phyloP scores from a whole-genome alignment of 441 rosid genomes.

The Bocquillonia castaneifolia region DNA sequence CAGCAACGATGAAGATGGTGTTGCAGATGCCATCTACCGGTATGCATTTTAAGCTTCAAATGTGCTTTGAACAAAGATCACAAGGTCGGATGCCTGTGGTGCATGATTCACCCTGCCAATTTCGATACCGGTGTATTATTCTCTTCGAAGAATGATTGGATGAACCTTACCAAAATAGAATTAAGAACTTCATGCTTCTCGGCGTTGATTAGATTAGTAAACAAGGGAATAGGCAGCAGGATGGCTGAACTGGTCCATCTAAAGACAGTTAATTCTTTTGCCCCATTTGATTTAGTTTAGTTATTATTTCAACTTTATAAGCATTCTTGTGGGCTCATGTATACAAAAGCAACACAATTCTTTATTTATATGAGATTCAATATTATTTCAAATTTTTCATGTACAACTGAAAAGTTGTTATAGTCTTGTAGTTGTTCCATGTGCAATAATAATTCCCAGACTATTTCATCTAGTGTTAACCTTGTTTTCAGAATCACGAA shows the following conservation, averaged over 20 bases:
- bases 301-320: background rate
- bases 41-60: conserved; percentile 52
- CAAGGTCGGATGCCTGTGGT: background rate
- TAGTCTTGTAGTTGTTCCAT: no score
- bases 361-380: background rate
- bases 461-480: no score
- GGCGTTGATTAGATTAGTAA: background rate
- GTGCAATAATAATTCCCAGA: no score
- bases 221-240: background rate
- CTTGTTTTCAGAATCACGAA: no score
- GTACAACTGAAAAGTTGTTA: no score
- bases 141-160: background rate
- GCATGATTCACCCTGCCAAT: conserved; percentile 13
- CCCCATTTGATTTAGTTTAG: background rate
- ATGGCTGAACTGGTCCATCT: background rate
- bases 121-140: conserved; percentile 1
- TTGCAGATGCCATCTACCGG: conserved; percentile 79
- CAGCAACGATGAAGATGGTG: conserved; percentile 89
- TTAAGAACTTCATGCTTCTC: background rate
- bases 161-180: background rate
- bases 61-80: background rate
- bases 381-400: no score
- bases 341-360: background rate
- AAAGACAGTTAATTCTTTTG: background rate
- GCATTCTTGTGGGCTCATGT: background rate